These are phyloP conservation scores for Crotalaria pallida DNA, from an alignment of 306 rosid genomes.

Conservation along the genomic window DNA sequence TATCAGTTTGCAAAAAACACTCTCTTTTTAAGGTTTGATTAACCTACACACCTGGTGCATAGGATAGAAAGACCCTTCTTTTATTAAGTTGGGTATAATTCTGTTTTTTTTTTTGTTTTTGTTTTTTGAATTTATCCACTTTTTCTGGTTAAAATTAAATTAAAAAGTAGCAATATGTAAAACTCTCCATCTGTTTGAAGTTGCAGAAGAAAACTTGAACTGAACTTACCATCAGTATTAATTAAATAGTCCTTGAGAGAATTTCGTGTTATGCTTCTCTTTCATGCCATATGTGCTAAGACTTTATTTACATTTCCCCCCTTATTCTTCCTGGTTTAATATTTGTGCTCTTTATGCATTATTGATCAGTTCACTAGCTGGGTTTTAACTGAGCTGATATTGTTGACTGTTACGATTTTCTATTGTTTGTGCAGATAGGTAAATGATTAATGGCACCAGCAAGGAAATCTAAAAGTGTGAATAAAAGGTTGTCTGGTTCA, in stretches of 20 bases:
- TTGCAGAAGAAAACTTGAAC: no score
- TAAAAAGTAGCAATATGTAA: background rate
- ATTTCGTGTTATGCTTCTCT: background rate
- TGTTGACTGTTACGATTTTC: background rate
- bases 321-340: no score
- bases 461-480: conserved; percentile 48
- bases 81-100: background rate
- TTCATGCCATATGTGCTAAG: no score
- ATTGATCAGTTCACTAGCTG: background rate
- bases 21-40: no score
- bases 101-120: background rate
- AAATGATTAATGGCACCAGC: conserved; percentile 59
- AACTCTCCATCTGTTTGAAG: background rate
- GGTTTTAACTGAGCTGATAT: background rate
- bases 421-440: conserved; percentile 27
- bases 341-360: no score
- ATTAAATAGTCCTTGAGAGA: background rate
- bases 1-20: no score
- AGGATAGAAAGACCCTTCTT: no score
- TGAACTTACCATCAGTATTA: no score
- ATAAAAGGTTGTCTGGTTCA: conserved; percentile 38
- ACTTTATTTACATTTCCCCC: no score
- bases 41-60: no score
- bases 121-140: background rate
- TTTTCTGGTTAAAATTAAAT: background rate